These are phyloP conservation scores for Zygosaccharomyces sapae DNA, from an alignment of 1,139 yeast species.

Conservation along the genomic window DNA sequence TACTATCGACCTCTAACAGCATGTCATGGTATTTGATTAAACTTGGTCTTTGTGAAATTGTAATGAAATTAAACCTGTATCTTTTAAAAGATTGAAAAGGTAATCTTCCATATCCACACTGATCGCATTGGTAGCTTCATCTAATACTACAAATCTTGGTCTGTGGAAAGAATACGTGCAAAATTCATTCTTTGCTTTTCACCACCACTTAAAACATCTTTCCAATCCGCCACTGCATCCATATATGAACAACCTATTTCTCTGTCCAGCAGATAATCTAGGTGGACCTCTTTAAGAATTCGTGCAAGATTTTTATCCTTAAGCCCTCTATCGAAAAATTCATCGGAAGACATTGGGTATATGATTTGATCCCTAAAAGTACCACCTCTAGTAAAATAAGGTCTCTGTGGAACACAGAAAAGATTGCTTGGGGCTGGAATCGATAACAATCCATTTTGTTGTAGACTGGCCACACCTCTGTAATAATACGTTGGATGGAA, in stretches of 20 bases:
- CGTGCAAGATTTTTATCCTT: slow-evolving; percentile 67
- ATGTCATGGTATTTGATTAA: slow-evolving; percentile 80
- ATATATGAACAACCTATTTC: slow-evolving; percentile 39
- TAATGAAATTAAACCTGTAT: slow-evolving; percentile 71
- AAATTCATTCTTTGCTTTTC: slow-evolving; percentile 90
- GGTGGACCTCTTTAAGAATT: slow-evolving; percentile 68
- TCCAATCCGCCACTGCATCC: slow-evolving; percentile 67
- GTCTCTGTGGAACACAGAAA: slow-evolving; percentile 74
- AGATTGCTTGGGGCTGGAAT: slow-evolving; percentile 73
- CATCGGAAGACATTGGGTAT: slow-evolving; percentile 75
- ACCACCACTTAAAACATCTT: slow-evolving; percentile 89
- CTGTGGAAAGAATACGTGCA: slow-evolving; percentile 81
- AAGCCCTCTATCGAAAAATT: slow-evolving; percentile 69
- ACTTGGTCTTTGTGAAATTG: slow-evolving; percentile 82
- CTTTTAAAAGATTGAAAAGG: slow-evolving; percentile 71
- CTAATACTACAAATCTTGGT: slow-evolving; percentile 80
- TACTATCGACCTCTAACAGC: slow-evolving; percentile 54
- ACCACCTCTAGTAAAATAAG: slow-evolving; percentile 73
- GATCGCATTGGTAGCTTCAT: slow-evolving; percentile 92
- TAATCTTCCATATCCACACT: slow-evolving; percentile 89
- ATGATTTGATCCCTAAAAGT: slow-evolving; percentile 83
- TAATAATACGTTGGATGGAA: slow-evolving; percentile 75
- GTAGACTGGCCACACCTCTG: slow-evolving; percentile 91
- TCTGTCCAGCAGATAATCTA: slow-evolving; percentile 67
- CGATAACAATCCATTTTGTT: slow-evolving; percentile 65